Evolutionary conservation across 345 rosid species (phyloP).

Genomic region (Euclidium syriacum): DNA sequence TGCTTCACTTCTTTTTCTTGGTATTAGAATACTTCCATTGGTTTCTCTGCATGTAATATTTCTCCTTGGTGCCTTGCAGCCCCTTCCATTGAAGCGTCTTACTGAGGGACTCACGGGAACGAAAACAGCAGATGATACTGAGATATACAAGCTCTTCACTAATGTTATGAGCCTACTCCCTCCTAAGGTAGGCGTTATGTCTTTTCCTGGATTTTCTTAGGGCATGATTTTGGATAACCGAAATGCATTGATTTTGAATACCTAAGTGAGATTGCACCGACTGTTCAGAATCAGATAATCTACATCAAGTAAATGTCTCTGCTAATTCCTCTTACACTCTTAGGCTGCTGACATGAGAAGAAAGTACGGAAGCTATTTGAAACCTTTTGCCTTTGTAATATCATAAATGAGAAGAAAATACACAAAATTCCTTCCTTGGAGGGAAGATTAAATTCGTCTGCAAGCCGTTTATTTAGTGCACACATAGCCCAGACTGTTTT

Average conservation of each 20-base stretch:
- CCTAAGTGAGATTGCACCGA: neutral
- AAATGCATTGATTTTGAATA: neutral
- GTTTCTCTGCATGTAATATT: neutral
- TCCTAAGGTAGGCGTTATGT: conserved; percentile 56
- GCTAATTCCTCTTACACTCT: neutral
- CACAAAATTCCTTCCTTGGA: neutral
- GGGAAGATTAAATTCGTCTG: neutral
- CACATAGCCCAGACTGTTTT: neutral
- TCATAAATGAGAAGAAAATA: neutral
- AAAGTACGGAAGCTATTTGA: neutral
- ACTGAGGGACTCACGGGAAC: conserved; percentile 73
- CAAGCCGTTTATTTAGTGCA: no score
- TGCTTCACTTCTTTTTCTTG: neutral
- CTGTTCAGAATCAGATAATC: neutral
- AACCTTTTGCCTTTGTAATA: neutral
- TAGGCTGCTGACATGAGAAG: neutral
- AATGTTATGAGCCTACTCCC: conserved; percentile 67
- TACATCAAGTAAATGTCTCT: neutral
- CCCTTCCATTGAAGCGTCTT: conserved; percentile 76
- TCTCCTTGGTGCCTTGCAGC: conserved; percentile 43
- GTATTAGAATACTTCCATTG: neutral
- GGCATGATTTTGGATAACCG: neutral
- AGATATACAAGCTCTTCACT: conserved; percentile 71
- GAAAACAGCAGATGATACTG: conserved; percentile 54
- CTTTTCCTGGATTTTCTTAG: neutral